Percentiles rank a stretch among this genome's conserved stretches.
Evolutionary conservation across 257 asterid genomes (phyloP).

Genomic region (Rhazya stricta): DNA sequence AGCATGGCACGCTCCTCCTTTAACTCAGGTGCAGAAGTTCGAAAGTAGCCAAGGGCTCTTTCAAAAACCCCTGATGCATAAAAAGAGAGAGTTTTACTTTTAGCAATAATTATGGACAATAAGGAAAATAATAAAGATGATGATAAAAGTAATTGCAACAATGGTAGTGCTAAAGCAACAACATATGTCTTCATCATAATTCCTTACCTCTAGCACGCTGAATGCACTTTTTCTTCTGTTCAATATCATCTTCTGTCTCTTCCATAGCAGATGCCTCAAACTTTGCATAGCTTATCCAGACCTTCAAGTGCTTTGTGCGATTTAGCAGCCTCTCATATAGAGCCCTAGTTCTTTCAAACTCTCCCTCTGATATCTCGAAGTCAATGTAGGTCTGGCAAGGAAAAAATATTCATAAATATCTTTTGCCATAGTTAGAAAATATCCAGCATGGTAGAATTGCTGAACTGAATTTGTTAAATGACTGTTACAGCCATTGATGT

Average conservation of each 20-base stretch:
- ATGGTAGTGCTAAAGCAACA: neutral
- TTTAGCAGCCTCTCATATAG: conserved; percentile 85
- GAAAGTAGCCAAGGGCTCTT: conserved; percentile 62
- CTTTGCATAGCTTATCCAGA: conserved; percentile 96
- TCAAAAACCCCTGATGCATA: conserved; percentile 60
- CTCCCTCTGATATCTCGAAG: conserved; percentile 86
- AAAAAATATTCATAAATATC: conserved; percentile 9
- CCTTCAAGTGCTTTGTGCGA: conserved; percentile 93
- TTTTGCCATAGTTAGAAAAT: neutral
- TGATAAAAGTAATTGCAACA: neutral
- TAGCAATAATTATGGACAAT: neutral
- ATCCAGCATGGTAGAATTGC: neutral
- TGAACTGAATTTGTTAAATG: neutral
- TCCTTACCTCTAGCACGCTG: conserved; percentile 74
- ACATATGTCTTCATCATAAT: neutral
- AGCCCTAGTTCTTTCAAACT: conserved; percentile 73
- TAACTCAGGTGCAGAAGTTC: conserved; percentile 72
- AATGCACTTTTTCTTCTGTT: conserved; percentile 50
- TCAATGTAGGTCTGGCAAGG: conserved; percentile 79
- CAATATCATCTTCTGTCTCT: conserved; percentile 47
- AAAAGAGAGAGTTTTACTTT: conserved; percentile 6
- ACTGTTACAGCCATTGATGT: neutral
- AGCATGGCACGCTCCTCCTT: conserved; percentile 97
- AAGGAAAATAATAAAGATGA: conserved; percentile 8
- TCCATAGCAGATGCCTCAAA: conserved; percentile 76